Conservation (phyloP, 2,329 filamentous ascomycete species). For the Elsinoe ampelina region DNA sequence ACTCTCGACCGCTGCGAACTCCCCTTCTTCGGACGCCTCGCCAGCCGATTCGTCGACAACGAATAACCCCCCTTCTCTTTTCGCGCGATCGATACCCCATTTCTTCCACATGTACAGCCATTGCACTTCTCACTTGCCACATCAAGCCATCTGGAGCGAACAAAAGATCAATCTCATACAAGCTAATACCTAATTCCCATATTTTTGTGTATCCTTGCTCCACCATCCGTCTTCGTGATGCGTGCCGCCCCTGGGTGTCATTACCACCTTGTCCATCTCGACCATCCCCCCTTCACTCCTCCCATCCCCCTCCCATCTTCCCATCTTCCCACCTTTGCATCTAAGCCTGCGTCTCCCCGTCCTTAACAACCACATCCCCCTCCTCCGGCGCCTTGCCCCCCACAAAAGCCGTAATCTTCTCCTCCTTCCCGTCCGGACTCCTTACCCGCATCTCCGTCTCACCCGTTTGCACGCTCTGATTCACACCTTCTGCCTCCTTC, state of each 20-base stretch:
- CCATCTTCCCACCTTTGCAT: too few species aligned
- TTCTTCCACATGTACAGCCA: neutral
- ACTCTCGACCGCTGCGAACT: slow-evolving; percentile 66
- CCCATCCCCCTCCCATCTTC: neutral
- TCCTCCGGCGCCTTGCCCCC: slow-evolving; percentile 25
- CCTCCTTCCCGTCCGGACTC: slow-evolving; percentile 20
- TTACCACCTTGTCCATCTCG: too few species aligned
- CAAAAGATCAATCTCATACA: neutral
- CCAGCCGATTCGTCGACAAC: slow-evolving; percentile 83
- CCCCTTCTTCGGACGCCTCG: slow-evolving; percentile 74
- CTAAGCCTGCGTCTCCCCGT: slow-evolving; percentile 17
- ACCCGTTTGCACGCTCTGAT: slow-evolving; percentile 21
- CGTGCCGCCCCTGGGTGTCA: neutral
- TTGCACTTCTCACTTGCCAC: too few species aligned
- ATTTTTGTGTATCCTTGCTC: neutral
- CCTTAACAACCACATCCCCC: slow-evolving; percentile 27
- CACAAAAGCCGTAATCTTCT: slow-evolving; percentile 23
- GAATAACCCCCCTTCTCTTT: slow-evolving; percentile 42
- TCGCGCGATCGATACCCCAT: slow-evolving; percentile 3
- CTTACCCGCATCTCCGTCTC: slow-evolving; percentile 21
- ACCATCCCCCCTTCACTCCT: neutral
- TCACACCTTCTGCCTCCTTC: slow-evolving; percentile 16
- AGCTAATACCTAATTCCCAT: neutral
- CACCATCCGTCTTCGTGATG: neutral
- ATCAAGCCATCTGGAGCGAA: too few species aligned